Percentiles rank a stretch among this genome's conserved stretches.
Evolutionary conservation across 805 yeast species (phyloP).

Genomic region (Kregervanrija fluxuum): DNA sequence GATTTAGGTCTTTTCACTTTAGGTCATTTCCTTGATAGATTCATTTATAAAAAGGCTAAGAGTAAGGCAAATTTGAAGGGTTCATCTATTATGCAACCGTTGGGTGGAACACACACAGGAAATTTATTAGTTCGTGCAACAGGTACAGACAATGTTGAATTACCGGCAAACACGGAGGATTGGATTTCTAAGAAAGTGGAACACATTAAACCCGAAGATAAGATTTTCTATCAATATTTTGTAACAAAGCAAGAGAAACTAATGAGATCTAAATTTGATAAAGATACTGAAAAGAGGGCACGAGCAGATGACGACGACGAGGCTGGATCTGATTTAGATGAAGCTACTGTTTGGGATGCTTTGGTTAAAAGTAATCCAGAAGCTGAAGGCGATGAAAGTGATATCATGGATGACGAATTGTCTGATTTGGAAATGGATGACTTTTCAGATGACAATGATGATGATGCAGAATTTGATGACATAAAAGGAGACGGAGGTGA

Average conservation of each 20-base stretch:
- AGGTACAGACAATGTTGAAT: slow-evolving; percentile 20
- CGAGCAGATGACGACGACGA: slow-evolving; percentile 32
- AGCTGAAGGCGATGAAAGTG: slow-evolving; percentile 40
- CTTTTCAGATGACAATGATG: slow-evolving; percentile 28
- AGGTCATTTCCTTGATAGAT: slow-evolving; percentile 87
- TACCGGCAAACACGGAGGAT: slow-evolving; percentile 78
- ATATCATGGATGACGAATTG: slow-evolving; percentile 26
- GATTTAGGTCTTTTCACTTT: slow-evolving; percentile 85
- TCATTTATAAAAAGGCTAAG: slow-evolving; percentile 90
- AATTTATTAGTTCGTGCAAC: slow-evolving; percentile 63
- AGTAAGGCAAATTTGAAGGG: slow-evolving; percentile 71
- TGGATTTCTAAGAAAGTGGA: slow-evolving; percentile 64
- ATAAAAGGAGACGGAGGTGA: slow-evolving; percentile 23
- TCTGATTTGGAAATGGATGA: slow-evolving; percentile 34
- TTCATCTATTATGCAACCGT: slow-evolving; percentile 94
- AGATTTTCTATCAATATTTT: slow-evolving; percentile 83
- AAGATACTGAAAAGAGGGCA: slow-evolving; percentile 38
- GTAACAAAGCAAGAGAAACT: slow-evolving; percentile 46
- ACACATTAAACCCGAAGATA: slow-evolving; percentile 78
- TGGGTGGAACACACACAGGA: slow-evolving; percentile 78
- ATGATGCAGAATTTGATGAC: slow-evolving; percentile 18
- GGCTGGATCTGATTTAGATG: slow-evolving; percentile 40
- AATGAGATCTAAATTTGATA: slow-evolving; percentile 32
- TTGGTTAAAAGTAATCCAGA: slow-evolving; percentile 52
- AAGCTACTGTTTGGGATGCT: slow-evolving; percentile 54